These are phyloP conservation scores for Phaeomoniella chlamydospora DNA, from an alignment of 2,329 filamentous ascomycete genomes.

Conservation along the genomic window DNA sequence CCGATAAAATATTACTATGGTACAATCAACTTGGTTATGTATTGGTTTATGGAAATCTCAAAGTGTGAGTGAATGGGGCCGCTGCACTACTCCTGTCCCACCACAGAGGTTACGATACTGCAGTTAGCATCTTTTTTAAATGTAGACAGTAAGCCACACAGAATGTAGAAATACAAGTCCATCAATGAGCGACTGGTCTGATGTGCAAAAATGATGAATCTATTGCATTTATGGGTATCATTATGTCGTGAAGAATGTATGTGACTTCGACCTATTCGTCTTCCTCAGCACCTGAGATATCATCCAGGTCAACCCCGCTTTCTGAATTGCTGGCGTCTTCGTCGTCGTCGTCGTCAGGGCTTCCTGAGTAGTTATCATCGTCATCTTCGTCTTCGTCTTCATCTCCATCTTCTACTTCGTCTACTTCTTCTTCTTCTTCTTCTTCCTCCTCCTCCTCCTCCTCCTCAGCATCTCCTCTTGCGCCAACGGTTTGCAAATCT, in stretches of 20 bases:
- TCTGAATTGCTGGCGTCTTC: conserved; percentile 17
- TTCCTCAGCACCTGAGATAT: neutral
- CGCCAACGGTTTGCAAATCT: conserved; percentile 25
- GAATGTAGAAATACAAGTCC: no score
- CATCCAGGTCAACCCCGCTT: neutral
- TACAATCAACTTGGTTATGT: no score
- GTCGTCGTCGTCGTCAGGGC: conserved; percentile 25
- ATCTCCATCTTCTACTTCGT: conserved; percentile 26
- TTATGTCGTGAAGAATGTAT: neutral
- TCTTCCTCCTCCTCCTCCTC: conserved; percentile 23
- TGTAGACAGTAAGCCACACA: no score
- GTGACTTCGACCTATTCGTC: neutral
- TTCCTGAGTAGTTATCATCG: no score
- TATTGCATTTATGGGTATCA: neutral
- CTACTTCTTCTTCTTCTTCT: conserved; percentile 26
- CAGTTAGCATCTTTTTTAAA: no score
- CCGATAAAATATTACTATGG: no score
- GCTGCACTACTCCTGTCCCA: no score
- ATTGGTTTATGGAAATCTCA: no score
- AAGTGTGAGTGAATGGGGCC: no score
- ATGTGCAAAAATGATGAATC: no score
- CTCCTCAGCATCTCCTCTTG: conserved; percentile 17
- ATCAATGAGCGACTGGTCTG: no score
- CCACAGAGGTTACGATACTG: no score
- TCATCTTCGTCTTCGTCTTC: conserved; percentile 29